A percentile compares a stretch with the other conserved stretches of the same genome.
phyloP scores from a whole-genome alignment of 2,329 filamentous ascomycete genomes.

The Raffaelea deltoideospora region DNA sequence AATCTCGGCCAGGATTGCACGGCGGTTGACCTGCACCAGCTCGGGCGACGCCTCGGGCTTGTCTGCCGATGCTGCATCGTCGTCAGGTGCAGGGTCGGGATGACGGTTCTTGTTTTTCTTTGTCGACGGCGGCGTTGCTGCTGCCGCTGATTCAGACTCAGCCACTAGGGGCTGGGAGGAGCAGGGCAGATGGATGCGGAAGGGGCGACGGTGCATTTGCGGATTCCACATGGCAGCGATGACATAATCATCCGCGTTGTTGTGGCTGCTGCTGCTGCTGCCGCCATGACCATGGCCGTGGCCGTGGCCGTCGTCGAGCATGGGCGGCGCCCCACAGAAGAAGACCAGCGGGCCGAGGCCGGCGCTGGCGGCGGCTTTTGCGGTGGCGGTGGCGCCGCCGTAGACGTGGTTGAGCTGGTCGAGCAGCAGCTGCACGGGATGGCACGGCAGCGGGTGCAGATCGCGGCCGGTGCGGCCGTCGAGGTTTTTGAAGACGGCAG shows the following conservation, averaged over 20 bases:
- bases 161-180: slow-evolving; percentile 42
- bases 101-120: neutral
- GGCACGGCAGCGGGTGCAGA: slow-evolving; percentile 34
- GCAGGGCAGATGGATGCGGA: slow-evolving; percentile 58
- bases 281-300: too few species aligned
- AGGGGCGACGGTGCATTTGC: slow-evolving; percentile 37
- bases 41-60: slow-evolving; percentile 10
- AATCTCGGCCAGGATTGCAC: slow-evolving; percentile 58
- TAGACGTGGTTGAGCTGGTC: slow-evolving; percentile 54
- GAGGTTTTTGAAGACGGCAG: slow-evolving; percentile 73
- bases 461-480: slow-evolving; percentile 36
- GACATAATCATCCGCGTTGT: slow-evolving; percentile 28
- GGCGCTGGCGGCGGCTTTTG: neutral
- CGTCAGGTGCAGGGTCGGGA: too few species aligned
- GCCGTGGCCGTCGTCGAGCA: too few species aligned
- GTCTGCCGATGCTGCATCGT: slow-evolving; percentile 8
- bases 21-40: slow-evolving; percentile 48
- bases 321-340: slow-evolving; percentile 48
- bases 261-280: too few species aligned
- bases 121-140: neutral
- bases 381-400: slow-evolving; percentile 15
- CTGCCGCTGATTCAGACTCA: too few species aligned
- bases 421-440: slow-evolving; percentile 49
- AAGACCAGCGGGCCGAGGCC: slow-evolving; percentile 50
- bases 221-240: slow-evolving; percentile 47